Evolutionary conservation across 306 rosid genomes (phyloP).

Genomic region (Ormosia emarginata): DNA sequence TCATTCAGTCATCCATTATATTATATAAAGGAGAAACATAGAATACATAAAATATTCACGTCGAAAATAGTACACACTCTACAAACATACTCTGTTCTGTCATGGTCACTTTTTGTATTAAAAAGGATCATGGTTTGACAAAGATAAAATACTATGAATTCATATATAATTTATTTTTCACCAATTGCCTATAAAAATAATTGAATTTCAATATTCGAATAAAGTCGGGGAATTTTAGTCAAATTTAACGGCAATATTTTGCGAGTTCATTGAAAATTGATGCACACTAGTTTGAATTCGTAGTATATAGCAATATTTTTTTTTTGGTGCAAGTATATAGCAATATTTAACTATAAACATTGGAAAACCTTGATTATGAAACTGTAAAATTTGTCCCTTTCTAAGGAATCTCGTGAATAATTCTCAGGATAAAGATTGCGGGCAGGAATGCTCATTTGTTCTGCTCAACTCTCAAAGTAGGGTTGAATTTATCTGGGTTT

Average conservation of each 20-base stretch:
- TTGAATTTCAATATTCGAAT: neutral
- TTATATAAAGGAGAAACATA: neutral
- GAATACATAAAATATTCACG: conserved; percentile 15
- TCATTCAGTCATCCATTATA: neutral
- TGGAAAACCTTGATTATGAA: neutral
- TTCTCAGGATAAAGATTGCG: neutral
- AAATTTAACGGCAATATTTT: neutral
- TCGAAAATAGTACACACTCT: neutral
- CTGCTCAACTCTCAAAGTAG: neutral
- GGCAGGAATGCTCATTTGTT: neutral
- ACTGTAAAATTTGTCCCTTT: neutral
- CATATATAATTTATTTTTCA: neutral
- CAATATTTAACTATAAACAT: neutral
- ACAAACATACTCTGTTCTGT: neutral
- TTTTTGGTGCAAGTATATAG: no score
- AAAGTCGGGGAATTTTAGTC: neutral
- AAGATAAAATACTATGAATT: neutral
- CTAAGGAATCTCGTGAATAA: conserved; percentile 17
- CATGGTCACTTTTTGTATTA: neutral
- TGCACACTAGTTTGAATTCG: neutral
- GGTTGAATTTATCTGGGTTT: neutral
- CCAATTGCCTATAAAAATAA: neutral
- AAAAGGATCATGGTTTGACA: neutral
- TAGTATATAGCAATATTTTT: neutral
- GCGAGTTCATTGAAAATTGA: neutral